Evolutionary conservation across 345 rosid genomes (phyloP).

Genomic region (Abelmoschus esculentus): DNA sequence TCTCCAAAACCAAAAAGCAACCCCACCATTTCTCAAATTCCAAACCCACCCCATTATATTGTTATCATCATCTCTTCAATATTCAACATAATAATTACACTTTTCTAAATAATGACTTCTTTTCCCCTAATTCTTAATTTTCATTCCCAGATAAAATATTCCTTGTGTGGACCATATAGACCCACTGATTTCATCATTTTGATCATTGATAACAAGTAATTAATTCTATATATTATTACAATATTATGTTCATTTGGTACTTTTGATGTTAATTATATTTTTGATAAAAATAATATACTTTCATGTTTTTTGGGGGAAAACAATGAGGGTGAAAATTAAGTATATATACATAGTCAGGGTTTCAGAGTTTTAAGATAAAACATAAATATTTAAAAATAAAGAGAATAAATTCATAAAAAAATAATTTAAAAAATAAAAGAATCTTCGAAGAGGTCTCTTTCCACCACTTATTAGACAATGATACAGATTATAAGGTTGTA

Average conservation of each 20-base stretch:
- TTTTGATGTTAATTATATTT: neutral
- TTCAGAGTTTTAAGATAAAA: too few species aligned
- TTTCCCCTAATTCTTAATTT: neutral
- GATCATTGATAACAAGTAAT: neutral
- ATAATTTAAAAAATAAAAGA: too few species aligned
- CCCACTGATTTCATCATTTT: neutral
- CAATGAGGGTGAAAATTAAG: too few species aligned
- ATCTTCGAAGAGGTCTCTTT: too few species aligned
- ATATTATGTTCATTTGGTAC: conserved; percentile 3
- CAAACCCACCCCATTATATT: conserved; percentile 42
- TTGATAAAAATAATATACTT: neutral
- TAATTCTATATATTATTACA: neutral
- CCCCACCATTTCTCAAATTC: conserved; percentile 50
- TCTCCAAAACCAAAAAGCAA: neutral
- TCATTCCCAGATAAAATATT: neutral
- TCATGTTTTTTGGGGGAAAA: neutral
- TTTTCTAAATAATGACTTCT: neutral
- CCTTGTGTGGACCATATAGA: conserved; percentile 5
- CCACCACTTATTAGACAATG: neutral
- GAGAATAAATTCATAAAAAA: too few species aligned
- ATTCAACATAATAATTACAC: conserved; percentile 16
- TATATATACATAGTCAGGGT: too few species aligned
- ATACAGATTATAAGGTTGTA: neutral
- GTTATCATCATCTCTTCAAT: conserved; percentile 34
- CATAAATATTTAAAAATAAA: too few species aligned